Conservation (phyloP, 1,284 basidiomycete genomes). For the Leccinum fallax region DNA sequence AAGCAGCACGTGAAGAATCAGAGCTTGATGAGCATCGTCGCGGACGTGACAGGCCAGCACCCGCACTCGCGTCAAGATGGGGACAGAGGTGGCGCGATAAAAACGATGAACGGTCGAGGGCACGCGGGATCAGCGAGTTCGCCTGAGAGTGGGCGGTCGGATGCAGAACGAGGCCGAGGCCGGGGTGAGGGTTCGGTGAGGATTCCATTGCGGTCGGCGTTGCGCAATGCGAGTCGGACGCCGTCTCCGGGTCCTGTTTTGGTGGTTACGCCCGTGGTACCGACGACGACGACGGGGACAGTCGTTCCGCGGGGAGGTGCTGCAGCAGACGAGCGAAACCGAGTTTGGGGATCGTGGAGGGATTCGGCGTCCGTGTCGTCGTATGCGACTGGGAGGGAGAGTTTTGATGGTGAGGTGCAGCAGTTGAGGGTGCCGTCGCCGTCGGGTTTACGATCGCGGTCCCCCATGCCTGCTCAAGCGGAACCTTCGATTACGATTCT, state of each 20-base stretch:
- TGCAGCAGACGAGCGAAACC: neutral
- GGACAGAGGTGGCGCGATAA: neutral
- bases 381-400: slow-evolving; percentile 62
- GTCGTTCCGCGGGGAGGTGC: neutral
- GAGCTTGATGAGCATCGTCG: slow-evolving; percentile 70
- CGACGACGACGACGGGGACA: neutral
- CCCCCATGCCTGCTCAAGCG: neutral
- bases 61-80: no score
- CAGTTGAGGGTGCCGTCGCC: slow-evolving; percentile 22
- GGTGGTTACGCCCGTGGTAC: neutral
- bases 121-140: slow-evolving; percentile 2
- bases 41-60: slow-evolving; percentile 47
- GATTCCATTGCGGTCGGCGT: slow-evolving; percentile 61
- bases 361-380: slow-evolving; percentile 46
- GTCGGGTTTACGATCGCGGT: neutral
- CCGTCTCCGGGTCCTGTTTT: slow-evolving; percentile 28
- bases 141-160: neutral
- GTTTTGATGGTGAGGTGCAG: slow-evolving; percentile 35
- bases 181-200: slow-evolving; percentile 32
- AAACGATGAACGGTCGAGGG: neutral
- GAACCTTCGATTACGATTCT: slow-evolving; percentile 21
- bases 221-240: slow-evolving; percentile 55
- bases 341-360: slow-evolving; percentile 1
- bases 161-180: neutral
- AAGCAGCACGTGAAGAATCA: slow-evolving; percentile 6